Percentiles rank a stretch among this genome's conserved stretches.
Conservation (phyloP, 2,329 filamentous ascomycete species). For the Sphaceloma murrayae region DNA sequence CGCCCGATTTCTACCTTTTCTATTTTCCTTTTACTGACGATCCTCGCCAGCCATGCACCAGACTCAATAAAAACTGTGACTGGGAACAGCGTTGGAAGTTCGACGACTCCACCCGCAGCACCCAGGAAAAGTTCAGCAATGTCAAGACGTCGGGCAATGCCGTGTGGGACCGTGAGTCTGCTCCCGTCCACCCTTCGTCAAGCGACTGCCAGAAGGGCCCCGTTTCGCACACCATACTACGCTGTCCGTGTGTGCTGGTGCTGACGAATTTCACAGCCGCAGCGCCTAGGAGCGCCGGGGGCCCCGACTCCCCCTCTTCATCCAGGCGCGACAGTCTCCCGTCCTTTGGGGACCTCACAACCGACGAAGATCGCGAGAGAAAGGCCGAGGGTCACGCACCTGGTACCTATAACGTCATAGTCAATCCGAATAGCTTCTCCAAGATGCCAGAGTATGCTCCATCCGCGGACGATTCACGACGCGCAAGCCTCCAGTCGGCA, state of each 20-base stretch:
- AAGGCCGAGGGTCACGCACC: constrained; percentile 45
- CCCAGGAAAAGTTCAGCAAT: constrained; percentile 31
- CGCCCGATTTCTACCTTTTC: too few relatives aligned
- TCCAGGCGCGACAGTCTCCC: constrained; percentile 41
- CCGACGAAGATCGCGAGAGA: constrained; percentile 48
- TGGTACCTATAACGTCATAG: constrained; percentile 48
- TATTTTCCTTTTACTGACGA: constrained; percentile 18
- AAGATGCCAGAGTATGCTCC: constrained; percentile 42
- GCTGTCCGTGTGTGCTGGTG: too few relatives aligned
- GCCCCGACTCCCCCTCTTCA: background rate
- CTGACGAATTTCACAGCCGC: background rate
- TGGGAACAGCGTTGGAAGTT: constrained; percentile 44
- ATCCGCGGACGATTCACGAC: constrained; percentile 6
- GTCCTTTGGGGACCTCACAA: constrained; percentile 44
- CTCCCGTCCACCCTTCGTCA: too few relatives aligned
- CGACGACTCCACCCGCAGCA: constrained; percentile 29
- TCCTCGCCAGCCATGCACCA: constrained; percentile 39
- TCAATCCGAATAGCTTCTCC: constrained; percentile 46
- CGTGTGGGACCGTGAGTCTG: constrained; percentile 47
- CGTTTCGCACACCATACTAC: too few relatives aligned
- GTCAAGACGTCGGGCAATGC: constrained; percentile 43
- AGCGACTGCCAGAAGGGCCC: background rate
- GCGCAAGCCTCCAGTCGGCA: constrained; percentile 7
- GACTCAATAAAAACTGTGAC: constrained; percentile 48
- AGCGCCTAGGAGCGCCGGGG: background rate